Base-by-base conservation (phyloP, 2,329 filamentous ascomycete genomes). In the Monosporascus sp. region DNA sequence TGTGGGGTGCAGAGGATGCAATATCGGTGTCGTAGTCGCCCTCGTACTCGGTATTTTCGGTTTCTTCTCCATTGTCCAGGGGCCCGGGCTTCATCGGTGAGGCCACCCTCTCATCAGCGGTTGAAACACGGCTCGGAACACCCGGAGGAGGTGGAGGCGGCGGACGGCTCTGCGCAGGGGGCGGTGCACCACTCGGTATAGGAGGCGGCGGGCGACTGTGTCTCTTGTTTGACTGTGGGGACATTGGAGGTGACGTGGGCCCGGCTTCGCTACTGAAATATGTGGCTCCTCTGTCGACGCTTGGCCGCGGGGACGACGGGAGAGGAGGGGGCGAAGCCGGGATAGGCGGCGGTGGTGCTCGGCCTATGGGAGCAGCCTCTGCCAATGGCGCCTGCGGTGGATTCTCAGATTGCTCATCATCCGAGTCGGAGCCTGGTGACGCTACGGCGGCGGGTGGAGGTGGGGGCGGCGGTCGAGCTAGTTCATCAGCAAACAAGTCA, bases 11-110 rank as follows among this genome's bases (percentile, higher is more conserved):
- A 9, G 90, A 87, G n/a, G 92, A 90, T 2, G 88, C 92, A 66
- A 97, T 97, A 68, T 97, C 94, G 7, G 94, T 97, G 63, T 97
- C 94, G 68, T 97, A 97, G 66, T 97, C 94, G 7, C 93, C 94
- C 67, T 99, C 94, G 65, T 97, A 97, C 66, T 97, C 93, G 0
- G 91, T 95, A 37, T 91, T 81, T 64, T 95, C 91, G 55, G 88
- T 90, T 55, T 88, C 87, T 26, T 84, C 86, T 15, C 87, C 86
- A 35, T 74, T 79, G 56, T 74, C 75, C 53, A 73, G 70, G 9
- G 65, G 61, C 11, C 71, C 71, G 56, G 78, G 65, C 24, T 62
- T 65, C 51, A 72, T 71, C 17, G 79, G 73, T 14, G 76, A 72
- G 11, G 72, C 61, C 2, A 68, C 62, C 48, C 74, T 74, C 51